Base-by-base conservation (phyloP, 2,329 filamentous ascomycete genomes). In the Graphilbum sp. region DNA sequence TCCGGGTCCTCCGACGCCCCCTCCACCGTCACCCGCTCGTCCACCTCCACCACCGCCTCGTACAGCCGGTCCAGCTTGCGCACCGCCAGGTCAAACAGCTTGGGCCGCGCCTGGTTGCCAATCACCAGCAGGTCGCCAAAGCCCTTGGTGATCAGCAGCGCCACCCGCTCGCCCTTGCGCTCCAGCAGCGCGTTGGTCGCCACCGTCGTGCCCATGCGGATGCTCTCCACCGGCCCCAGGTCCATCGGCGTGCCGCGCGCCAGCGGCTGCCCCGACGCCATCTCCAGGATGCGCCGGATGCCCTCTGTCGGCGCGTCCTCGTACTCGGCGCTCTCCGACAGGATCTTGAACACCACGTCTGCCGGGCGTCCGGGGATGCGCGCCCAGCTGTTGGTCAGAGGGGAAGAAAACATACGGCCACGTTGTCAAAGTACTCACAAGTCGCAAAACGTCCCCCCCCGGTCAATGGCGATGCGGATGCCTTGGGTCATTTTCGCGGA, bases 401-500 rank as follows among this genome's bases (percentile, higher is more conserved):
- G 7, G 12, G 7, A 25, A 25, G 23, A 25, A n/a, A n/a, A n/a
- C n/a, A n/a, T n/a, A n/a, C n/a, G n/a, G n/a, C n/a, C n/a, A n/a
- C n/a, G n/a, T n/a, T n/a, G n/a, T n/a, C n/a, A n/a, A n/a, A n/a
- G n/a, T n/a, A n/a, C n/a, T n/a, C n/a, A n/a, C n/a, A n/a, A n/a
- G n/a, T n/a, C n/a, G n/a, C n/a, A n/a, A 55, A 94, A 93, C 31
- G 86, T 93, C 40, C 85, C 85, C 46, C 85, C 86, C 43, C 86
- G 76, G 49, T 72, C 68, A n/a, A 40, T 40, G 29, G 38, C 27
- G 8, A 40, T 35, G 16, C 36, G 36, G 17, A 37, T 32, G n/a
- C 30, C 29, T n/a, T n/a, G n/a, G n/a, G n/a, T n/a, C n/a, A n/a
- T n/a, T n/a, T n/a, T n/a, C n/a, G n/a, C n/a, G n/a, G 19, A 7